Conservation (phyloP, 768 basidiomycete genomes). For the Pulveroboletus frians region DNA sequence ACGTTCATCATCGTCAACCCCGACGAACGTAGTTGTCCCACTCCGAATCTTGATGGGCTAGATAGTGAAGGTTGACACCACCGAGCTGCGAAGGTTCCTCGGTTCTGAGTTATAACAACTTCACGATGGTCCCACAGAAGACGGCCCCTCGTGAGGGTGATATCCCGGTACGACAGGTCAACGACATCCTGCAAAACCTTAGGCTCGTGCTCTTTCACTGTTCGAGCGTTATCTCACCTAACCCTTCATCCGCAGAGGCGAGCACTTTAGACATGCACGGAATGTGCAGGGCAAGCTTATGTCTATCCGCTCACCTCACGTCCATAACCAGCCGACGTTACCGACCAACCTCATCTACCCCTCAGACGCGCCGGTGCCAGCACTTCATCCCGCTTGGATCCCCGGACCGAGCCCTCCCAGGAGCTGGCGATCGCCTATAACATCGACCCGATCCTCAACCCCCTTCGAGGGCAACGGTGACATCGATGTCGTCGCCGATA, state of each 20-base stretch:
- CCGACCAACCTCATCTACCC: conserved; percentile 39
- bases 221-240: neutral
- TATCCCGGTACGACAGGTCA: conserved; percentile 24
- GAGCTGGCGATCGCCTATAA: conserved; percentile 46
- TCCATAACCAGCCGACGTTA: conserved; percentile 42
- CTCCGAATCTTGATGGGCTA: neutral
- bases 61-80: conserved; percentile 2
- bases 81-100: neutral
- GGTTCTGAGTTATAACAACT: neutral
- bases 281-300: conserved; percentile 39
- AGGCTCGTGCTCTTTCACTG: conserved; percentile 17
- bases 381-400: conserved; percentile 16
- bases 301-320: conserved; percentile 12
- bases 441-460: conserved; percentile 9
- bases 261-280: conserved; percentile 62
- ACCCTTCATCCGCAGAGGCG: conserved; percentile 43
- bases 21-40: neutral
- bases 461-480: conserved; percentile 9
- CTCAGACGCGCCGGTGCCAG: conserved; percentile 1
- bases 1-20: no score
- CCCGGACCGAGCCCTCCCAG: conserved; percentile 52
- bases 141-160: neutral
- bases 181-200: conserved; percentile 25
- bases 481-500: conserved; percentile 19
- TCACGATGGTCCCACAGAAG: conserved; percentile 12